phyloP scores from a whole-genome alignment of 176 grass and related monocot species.

The Raddia guianensis region DNA sequence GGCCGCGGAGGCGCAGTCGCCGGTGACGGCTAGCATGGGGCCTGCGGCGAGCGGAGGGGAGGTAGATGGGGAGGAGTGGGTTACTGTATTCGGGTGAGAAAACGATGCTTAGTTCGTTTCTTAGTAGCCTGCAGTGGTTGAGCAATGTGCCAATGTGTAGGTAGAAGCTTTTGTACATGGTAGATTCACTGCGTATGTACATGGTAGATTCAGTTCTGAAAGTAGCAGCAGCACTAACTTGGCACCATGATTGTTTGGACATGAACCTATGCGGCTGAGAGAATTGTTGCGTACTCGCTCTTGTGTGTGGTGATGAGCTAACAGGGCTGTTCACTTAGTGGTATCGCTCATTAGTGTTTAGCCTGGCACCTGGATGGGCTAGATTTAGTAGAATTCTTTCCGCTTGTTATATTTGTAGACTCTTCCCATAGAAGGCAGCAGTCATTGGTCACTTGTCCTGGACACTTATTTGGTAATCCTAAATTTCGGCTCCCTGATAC shows the following conservation, averaged over 20 bases:
- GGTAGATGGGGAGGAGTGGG: slow-evolving; percentile 74
- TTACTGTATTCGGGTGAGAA: slow-evolving; percentile 90
- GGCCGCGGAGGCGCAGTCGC: slow-evolving; percentile 50
- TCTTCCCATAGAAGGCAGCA: background rate
- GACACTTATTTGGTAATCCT: background rate
- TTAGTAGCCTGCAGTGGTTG: background rate
- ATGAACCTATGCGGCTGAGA: background rate
- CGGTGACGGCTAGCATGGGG: slow-evolving; percentile 38
- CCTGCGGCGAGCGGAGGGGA: slow-evolving; percentile 37
- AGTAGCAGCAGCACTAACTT: background rate
- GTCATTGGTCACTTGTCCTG: background rate
- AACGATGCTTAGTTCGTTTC: slow-evolving; percentile 6
- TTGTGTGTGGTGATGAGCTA: background rate
- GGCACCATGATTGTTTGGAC: background rate
- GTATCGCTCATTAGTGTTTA: background rate
- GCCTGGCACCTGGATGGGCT: background rate
- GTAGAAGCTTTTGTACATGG: background rate
- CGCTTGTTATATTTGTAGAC: slow-evolving; percentile 7
- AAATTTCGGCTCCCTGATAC: background rate
- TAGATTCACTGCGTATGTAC: slow-evolving; percentile 11
- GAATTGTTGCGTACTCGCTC: background rate
- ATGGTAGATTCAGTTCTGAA: slow-evolving; percentile 27
- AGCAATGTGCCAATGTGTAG: background rate
- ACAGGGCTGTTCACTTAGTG: background rate
- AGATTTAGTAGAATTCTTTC: background rate